A percentile compares a stretch with the other conserved stretches of the same genome.
Evolutionary conservation across 2,329 filamentous ascomycete genomes (phyloP).

Genomic region (Dendryphion nanum): DNA sequence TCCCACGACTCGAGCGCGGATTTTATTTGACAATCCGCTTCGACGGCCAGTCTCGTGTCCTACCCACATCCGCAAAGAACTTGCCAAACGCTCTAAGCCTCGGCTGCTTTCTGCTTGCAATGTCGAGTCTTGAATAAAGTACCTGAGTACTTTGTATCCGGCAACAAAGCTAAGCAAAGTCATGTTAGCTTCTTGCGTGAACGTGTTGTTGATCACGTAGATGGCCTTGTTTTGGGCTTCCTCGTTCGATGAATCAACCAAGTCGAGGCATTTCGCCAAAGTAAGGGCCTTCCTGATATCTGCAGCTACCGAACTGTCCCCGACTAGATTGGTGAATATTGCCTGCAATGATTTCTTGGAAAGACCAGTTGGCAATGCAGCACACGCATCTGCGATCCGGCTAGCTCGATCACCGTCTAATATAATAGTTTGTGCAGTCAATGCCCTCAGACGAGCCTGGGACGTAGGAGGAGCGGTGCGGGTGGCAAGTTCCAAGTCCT

Average conservation of each 20-base stretch:
- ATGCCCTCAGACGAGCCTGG: conserved; percentile 60
- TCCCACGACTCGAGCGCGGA: conserved; percentile 40
- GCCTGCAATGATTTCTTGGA: conserved; percentile 8
- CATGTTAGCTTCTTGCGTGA: conserved; percentile 39
- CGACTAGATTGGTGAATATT: conserved; percentile 46
- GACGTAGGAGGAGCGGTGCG: conserved; percentile 76
- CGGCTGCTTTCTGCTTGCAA: conserved; percentile 32
- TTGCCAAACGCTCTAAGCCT: conserved; percentile 46
- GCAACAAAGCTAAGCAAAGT: conserved; percentile 49
- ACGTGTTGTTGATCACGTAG: conserved; percentile 40
- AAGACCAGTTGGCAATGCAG: conserved; percentile 50
- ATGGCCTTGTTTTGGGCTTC: conserved; percentile 40
- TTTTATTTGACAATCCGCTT: conserved; percentile 40
- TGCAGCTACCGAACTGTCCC: conserved; percentile 55
- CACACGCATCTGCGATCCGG: conserved; percentile 54
- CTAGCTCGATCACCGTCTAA: conserved; percentile 52
- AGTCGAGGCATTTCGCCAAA: conserved; percentile 58
- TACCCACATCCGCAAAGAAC: conserved; percentile 46
- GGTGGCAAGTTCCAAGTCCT: conserved; percentile 66
- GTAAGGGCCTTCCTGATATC: conserved; percentile 59
- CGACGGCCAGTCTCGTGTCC: conserved; percentile 43
- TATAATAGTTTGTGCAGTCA: conserved; percentile 60
- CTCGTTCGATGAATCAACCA: conserved; percentile 42
- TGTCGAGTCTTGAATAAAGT: conserved; percentile 33
- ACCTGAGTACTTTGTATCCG: conserved; percentile 41